Conservation (phyloP, 2,329 filamentous ascomycete genomes). For the Scopulariopsis brevicaulis region DNA sequence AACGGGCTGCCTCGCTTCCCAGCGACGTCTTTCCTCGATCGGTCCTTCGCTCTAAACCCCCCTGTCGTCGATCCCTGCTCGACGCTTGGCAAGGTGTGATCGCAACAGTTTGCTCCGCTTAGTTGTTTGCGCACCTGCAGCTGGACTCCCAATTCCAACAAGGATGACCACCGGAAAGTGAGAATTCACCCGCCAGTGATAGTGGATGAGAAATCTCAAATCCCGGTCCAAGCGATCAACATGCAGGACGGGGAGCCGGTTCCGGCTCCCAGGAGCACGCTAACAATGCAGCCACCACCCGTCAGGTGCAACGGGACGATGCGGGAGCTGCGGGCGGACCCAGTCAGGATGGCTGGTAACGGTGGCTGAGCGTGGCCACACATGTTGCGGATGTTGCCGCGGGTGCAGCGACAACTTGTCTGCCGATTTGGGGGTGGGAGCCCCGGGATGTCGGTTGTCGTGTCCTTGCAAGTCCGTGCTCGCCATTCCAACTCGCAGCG, state of each 20-base stretch:
- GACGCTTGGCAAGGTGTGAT: neutral
- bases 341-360: neutral
- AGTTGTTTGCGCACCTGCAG: neutral
- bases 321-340: neutral
- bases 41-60: neutral
- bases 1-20: no score
- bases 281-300: neutral
- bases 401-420: no score
- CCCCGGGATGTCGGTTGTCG: no score
- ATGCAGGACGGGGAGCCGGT: neutral
- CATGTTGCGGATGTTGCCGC: neutral
- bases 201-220: neutral
- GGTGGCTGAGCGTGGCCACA: neutral
- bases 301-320: neutral
- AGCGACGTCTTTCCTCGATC: no score
- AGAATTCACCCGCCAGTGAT: neutral
- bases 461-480: no score
- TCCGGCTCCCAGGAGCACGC: neutral
- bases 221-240: neutral
- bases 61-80: neutral
- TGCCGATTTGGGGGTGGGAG: no score
- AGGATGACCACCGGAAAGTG: neutral
- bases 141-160: neutral
- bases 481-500: no score
- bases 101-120: neutral